Percentiles rank a stretch among this genome's conserved stretches.
Evolutionary conservation across 164 flowering plant genomes (phyloP).

Genomic region (Tetrastigma voinierianum): DNA sequence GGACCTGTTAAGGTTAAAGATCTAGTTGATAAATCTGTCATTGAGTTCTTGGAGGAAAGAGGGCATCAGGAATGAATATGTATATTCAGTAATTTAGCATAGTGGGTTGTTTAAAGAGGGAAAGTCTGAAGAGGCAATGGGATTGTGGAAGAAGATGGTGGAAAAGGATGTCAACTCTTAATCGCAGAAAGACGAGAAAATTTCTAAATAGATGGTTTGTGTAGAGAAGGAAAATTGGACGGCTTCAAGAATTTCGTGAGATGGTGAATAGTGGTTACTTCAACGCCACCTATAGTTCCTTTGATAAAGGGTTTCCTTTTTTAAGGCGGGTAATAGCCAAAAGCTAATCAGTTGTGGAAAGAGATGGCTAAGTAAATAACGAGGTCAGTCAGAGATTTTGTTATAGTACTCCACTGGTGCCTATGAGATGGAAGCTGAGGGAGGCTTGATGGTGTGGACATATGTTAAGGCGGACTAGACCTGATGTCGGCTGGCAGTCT

Average conservation of each 20-base stretch:
- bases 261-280: slow-evolving; percentile 69
- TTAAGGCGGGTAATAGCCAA: slow-evolving; percentile 42
- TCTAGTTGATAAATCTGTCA: slow-evolving; percentile 45
- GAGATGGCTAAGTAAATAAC: slow-evolving; percentile 49
- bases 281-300: slow-evolving; percentile 78
- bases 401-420: slow-evolving; percentile 78
- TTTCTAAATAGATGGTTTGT: slow-evolving; percentile 76
- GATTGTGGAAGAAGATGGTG: slow-evolving; percentile 60
- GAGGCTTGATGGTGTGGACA: slow-evolving; percentile 77
- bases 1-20: slow-evolving; percentile 78
- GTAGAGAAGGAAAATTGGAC: slow-evolving; percentile 50
- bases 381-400: too few species aligned
- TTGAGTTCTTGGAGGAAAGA: slow-evolving; percentile 60
- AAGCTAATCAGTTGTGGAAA: slow-evolving; percentile 74
- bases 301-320: slow-evolving; percentile 74
- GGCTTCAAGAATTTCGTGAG: slow-evolving; percentile 55
- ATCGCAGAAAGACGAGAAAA: too few species aligned
- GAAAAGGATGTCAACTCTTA: slow-evolving; percentile 57
- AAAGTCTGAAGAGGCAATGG: slow-evolving; percentile 52
- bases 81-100: slow-evolving; percentile 70
- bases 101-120: slow-evolving; percentile 84
- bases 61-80: slow-evolving; percentile 51
- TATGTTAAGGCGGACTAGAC: slow-evolving; percentile 65
- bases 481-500: slow-evolving; percentile 72
- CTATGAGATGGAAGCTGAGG: slow-evolving; percentile 57